These are phyloP conservation scores for Xylaria sp. DNA, from an alignment of 2,329 filamentous ascomycete genomes.

Conservation along the genomic window DNA sequence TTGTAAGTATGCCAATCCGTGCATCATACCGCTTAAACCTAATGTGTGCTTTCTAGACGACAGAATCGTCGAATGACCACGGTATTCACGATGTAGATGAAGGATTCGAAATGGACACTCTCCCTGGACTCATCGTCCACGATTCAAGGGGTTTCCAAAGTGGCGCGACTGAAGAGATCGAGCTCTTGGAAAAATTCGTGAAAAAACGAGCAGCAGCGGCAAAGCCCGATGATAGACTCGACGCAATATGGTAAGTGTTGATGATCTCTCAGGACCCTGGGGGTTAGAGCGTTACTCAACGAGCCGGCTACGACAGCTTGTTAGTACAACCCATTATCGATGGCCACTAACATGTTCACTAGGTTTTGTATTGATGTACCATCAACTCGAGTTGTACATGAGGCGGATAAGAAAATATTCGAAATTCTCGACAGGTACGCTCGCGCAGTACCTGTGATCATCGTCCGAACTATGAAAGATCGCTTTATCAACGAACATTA, in stretches of 20 bases:
- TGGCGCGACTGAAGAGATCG: conserved; percentile 32
- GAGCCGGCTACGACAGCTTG: neutral
- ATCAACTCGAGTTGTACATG: conserved; percentile 34
- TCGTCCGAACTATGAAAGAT: conserved; percentile 40
- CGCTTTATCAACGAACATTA: conserved; percentile 36
- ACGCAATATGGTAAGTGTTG: conserved; percentile 37
- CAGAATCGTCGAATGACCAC: conserved; percentile 35
- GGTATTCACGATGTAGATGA: conserved; percentile 38
- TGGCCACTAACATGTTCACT: neutral
- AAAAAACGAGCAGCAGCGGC: conserved; percentile 30
- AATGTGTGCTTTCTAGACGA: conserved; percentile 25
- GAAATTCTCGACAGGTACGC: conserved; percentile 30
- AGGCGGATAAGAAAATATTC: conserved; percentile 36
- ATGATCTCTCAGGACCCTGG: neutral
- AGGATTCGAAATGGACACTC: conserved; percentile 37
- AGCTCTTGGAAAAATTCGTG: conserved; percentile 36
- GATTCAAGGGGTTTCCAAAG: conserved; percentile 39
- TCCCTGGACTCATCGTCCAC: conserved; percentile 38
- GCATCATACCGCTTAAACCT: neutral
- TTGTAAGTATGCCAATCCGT: conserved; percentile 22
- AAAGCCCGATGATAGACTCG: conserved; percentile 27
- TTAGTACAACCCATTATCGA: neutral
- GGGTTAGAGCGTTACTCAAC: neutral
- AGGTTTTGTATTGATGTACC: conserved; percentile 39
- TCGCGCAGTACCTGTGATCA: conserved; percentile 32